phyloP scores from a whole-genome alignment of 1,284 basidiomycete genomes.

The Pseudozyma thailandica region DNA sequence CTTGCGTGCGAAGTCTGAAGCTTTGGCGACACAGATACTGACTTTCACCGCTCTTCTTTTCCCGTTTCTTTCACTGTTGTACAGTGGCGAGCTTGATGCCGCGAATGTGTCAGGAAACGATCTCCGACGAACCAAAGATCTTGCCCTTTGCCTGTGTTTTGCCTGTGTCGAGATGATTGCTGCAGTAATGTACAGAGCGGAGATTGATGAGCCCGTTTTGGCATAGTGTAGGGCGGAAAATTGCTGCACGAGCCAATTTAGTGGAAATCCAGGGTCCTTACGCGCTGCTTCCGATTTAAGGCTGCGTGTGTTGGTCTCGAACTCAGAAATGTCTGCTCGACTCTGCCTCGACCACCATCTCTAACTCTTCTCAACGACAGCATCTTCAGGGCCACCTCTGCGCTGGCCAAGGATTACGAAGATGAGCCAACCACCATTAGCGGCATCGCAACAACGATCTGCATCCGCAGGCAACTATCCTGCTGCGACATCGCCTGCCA shows the following conservation, averaged over 20 bases:
- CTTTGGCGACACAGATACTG: not conserved
- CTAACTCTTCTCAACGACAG: not conserved
- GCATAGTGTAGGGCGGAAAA: not conserved
- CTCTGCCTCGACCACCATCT: conserved; percentile 7
- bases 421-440: conserved; percentile 31
- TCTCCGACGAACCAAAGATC: not conserved
- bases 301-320: conserved; percentile 21
- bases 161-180: too few relatives aligned
- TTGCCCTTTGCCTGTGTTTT: too few relatives aligned
- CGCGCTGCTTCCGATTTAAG: conserved; percentile 6
- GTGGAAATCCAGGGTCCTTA: conserved; percentile 18
- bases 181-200: too few relatives aligned
- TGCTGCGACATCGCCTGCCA: conserved; percentile 7
- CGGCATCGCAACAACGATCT: conserved; percentile 39
- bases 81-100: conserved; percentile 28
- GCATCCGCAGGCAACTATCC: conserved; percentile 40
- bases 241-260: conserved; percentile 22
- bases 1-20: too few relatives aligned
- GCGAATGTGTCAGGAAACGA: not conserved
- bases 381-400: not conserved
- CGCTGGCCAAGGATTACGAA: not conserved
- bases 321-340: not conserved
- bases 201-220: too few relatives aligned
- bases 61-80: not conserved
- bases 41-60: not conserved